Evolutionary conservation across 257 asterid species (phyloP).

Genomic region (Anisodus tanguticus): DNA sequence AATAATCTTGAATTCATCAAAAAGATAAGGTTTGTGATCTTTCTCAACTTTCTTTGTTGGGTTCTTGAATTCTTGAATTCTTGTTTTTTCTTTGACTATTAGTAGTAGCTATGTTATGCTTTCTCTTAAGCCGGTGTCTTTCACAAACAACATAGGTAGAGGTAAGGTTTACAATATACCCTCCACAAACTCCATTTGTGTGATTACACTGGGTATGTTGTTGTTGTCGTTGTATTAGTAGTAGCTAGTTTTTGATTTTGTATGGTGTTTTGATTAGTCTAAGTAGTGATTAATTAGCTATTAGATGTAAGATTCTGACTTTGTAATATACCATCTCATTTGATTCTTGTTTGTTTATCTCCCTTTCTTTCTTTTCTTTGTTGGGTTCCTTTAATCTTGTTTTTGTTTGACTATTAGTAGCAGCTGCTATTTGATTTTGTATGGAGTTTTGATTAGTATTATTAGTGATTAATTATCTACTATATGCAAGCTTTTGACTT

Average conservation of each 20-base stretch:
- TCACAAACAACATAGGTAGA: no score
- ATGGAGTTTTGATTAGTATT: constrained; percentile 10
- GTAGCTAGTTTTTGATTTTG: neutral
- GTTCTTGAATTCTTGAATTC: neutral
- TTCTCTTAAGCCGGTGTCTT: no score
- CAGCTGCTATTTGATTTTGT: neutral
- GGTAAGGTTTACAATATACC: no score
- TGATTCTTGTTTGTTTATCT: neutral
- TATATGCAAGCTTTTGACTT: neutral
- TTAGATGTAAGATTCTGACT: neutral
- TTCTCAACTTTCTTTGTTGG: neutral
- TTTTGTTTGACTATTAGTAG: neutral
- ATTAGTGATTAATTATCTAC: neutral
- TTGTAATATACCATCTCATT: neutral
- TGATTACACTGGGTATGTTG: no score
- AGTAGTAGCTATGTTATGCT: neutral
- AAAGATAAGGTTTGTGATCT: constrained; percentile 22
- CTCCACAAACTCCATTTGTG: no score
- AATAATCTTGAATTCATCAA: neutral
- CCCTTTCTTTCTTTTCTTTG: neutral
- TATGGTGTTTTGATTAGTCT: neutral
- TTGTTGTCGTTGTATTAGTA: neutral
- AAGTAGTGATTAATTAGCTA: neutral
- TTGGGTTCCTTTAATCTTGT: neutral
- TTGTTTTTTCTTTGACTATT: neutral